These are phyloP conservation scores for Aegilops bicornis DNA, from an alignment of 176 grass and related monocot genomes.

Conservation along the genomic window DNA sequence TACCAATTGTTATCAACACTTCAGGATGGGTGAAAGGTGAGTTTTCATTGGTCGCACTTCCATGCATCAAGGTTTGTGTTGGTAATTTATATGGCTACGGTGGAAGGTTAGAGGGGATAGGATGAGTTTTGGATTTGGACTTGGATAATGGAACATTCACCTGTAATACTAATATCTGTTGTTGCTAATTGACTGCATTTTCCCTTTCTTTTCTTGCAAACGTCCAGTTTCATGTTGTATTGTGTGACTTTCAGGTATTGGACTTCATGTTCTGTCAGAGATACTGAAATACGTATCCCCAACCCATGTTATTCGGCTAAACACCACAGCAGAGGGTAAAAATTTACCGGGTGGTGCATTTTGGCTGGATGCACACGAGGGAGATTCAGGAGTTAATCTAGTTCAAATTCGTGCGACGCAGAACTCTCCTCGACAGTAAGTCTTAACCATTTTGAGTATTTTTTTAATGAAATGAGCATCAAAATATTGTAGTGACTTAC, in stretches of 20 bases:
- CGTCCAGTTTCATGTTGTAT: neutral
- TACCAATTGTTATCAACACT: constrained; percentile 76
- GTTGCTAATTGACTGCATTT: neutral
- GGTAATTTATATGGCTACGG: neutral
- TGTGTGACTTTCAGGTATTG: constrained; percentile 43
- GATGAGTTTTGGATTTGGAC: neutral
- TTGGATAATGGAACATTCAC: neutral
- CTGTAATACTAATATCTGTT: neutral
- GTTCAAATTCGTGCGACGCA: constrained; percentile 53
- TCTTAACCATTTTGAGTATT: neutral
- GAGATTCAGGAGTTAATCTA: constrained; percentile 40
- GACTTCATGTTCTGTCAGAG: constrained; percentile 57
- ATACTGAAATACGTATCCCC: constrained; percentile 56
- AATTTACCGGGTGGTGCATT: constrained; percentile 69
- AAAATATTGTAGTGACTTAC: constrained; percentile 4
- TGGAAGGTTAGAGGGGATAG: neutral
- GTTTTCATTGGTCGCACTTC: neutral
- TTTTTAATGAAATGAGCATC: neutral
- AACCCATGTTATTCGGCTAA: constrained; percentile 58
- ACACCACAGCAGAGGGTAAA: constrained; percentile 47
- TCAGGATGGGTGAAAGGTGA: constrained; percentile 93
- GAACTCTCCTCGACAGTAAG: constrained; percentile 50
- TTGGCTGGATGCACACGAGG: constrained; percentile 44
- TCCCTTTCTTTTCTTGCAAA: neutral
- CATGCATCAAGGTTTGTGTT: neutral